Evolutionary conservation across 345 rosid species (phyloP).

Genomic region (Eucalyptus cladocalyx): DNA sequence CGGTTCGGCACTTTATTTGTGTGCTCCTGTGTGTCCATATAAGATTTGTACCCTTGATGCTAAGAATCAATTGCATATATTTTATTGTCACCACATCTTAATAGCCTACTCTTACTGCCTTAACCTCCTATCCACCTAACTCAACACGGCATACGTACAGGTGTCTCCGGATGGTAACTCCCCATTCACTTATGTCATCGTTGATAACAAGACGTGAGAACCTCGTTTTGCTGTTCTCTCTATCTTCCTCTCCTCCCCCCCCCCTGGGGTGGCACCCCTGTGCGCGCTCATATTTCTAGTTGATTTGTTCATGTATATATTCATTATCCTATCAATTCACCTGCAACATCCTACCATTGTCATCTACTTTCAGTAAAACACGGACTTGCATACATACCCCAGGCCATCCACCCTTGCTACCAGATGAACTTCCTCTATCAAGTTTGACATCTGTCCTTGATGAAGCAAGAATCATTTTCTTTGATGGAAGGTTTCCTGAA

Average conservation of each 20-base stretch:
- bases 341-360: not conserved
- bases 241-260: not conserved
- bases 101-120: not conserved
- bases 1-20: not conserved
- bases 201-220: slow-evolving; percentile 74
- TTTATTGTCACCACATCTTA: not conserved
- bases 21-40: not conserved
- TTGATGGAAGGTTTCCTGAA: slow-evolving; percentile 69
- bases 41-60: not conserved
- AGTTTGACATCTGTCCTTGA: slow-evolving; percentile 47
- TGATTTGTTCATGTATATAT: not conserved
- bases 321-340: not conserved
- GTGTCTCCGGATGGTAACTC: slow-evolving; percentile 84
- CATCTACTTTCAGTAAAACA: slow-evolving; percentile 48
- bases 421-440: slow-evolving; percentile 51
- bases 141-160: slow-evolving; percentile 13
- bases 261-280: accelerated
- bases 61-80: not conserved
- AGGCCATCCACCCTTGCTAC: slow-evolving; percentile 65
- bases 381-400: slow-evolving; percentile 93
- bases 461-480: slow-evolving; percentile 52
- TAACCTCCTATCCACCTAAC: not conserved
- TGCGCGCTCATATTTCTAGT: not conserved
- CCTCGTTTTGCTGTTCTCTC: not conserved
- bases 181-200: slow-evolving; percentile 78